Conservation (phyloP, 768 basidiomycete genomes). For the Serendipita sp. region DNA sequence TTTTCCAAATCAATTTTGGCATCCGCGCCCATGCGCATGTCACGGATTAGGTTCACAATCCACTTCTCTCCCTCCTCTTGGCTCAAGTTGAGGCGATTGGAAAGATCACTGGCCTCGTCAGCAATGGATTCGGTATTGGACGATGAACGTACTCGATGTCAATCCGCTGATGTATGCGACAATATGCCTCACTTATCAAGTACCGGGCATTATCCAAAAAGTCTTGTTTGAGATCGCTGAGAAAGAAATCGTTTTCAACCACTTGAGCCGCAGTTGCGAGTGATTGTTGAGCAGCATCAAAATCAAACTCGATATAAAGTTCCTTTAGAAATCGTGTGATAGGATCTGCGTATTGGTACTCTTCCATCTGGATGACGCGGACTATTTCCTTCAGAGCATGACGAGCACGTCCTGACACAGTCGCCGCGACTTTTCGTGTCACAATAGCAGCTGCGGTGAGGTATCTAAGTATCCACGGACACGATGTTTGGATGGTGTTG, state of each 20-base stretch:
- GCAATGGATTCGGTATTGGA: neutral
- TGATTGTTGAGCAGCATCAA: slow-evolving; percentile 81
- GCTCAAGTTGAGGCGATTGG: slow-evolving; percentile 83
- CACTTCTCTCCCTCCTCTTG: slow-evolving; percentile 95
- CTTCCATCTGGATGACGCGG: slow-evolving; percentile 85
- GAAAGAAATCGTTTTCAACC: slow-evolving; percentile 85
- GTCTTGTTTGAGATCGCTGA: slow-evolving; percentile 76
- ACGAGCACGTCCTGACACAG: slow-evolving; percentile 48
- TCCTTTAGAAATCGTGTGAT: slow-evolving; percentile 87
- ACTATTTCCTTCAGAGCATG: slow-evolving; percentile 84
- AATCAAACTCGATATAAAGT: slow-evolving; percentile 90
- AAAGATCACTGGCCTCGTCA: slow-evolving; percentile 49
- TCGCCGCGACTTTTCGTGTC: slow-evolving; percentile 46
- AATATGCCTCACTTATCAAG: slow-evolving; percentile 93
- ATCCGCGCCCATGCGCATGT: slow-evolving; percentile 90
- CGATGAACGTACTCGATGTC: slow-evolving; percentile 50
- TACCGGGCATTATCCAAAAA: slow-evolving; percentile 95
- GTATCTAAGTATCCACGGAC: slow-evolving; percentile 89
- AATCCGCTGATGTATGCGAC: slow-evolving; percentile 86
- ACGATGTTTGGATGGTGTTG: slow-evolving; percentile 94
- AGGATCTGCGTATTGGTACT: slow-evolving; percentile 91
- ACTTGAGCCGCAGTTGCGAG: slow-evolving; percentile 63
- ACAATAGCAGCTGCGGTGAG: slow-evolving; percentile 85
- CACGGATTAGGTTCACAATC: slow-evolving; percentile 98
- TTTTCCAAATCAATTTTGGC: slow-evolving; percentile 97